Evolutionary conservation across 495 filamentous ascomycete genomes (phyloP).

Genomic region (Margaritispora aquatica): DNA sequence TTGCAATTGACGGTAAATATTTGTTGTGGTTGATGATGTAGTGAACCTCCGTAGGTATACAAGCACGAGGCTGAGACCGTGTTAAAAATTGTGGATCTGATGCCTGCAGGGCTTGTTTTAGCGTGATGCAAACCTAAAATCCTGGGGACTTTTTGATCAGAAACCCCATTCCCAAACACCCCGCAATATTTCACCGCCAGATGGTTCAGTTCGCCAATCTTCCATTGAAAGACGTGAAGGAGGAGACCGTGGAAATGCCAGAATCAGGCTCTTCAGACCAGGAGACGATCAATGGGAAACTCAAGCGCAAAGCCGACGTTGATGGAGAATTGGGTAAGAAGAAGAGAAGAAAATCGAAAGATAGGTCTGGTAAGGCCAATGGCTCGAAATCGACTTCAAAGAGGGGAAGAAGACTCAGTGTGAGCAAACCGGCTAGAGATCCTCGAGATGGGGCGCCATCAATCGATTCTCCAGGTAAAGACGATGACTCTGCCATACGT

Average conservation of each 20-base stretch:
- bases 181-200: neutral
- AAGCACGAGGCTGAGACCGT: neutral
- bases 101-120: neutral
- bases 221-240: slow-evolving; percentile 11
- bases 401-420: slow-evolving; percentile 41
- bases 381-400: slow-evolving; percentile 15
- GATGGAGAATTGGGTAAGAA: slow-evolving; percentile 26
- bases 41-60: no score
- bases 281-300: slow-evolving; percentile 11
- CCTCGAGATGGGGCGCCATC: slow-evolving; percentile 59
- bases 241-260: slow-evolving; percentile 20
- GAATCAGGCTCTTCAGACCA: slow-evolving; percentile 14
- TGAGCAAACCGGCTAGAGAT: slow-evolving; percentile 68
- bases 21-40: no score
- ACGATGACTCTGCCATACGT: slow-evolving; percentile 24
- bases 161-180: slow-evolving; percentile 2
- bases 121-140: neutral
- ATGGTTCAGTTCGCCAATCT: slow-evolving; percentile 26
- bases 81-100: neutral
- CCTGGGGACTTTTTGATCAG: slow-evolving; percentile 3
- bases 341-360: slow-evolving; percentile 19
- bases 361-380: slow-evolving; percentile 1
- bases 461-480: slow-evolving; percentile 27
- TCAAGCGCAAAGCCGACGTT: slow-evolving; percentile 15
- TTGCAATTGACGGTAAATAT: no score